These are phyloP conservation scores for Tephrocybe sp. DNA, from an alignment of 768 basidiomycete genomes.

Conservation along the genomic window DNA sequence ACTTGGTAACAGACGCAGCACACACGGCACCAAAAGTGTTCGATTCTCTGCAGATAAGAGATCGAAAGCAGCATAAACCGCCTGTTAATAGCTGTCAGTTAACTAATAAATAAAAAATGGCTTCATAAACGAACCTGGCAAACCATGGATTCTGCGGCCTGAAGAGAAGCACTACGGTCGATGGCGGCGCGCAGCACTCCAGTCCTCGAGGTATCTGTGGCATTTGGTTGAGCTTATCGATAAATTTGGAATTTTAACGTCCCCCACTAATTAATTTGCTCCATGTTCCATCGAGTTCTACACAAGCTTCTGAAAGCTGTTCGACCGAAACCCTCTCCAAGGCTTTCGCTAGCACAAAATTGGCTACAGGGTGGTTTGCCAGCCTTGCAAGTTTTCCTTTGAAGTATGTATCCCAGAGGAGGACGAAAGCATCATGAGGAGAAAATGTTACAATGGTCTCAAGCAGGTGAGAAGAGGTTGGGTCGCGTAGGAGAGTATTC, in stretches of 20 bases:
- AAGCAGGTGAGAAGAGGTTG: constrained; percentile 88
- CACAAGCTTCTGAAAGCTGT: constrained; percentile 54
- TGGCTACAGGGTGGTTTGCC: constrained; percentile 87
- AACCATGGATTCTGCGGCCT: constrained; percentile 46
- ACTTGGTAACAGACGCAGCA: constrained; percentile 53
- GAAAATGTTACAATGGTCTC: constrained; percentile 73
- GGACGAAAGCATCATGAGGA: constrained; percentile 58
- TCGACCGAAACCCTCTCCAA: constrained; percentile 58
- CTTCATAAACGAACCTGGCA: constrained; percentile 48
- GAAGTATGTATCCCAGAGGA: constrained; percentile 82
- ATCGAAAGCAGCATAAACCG: constrained; percentile 59
- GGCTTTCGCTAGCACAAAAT: constrained; percentile 88
- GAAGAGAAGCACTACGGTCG: constrained; percentile 59
- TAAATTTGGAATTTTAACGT: not conserved
- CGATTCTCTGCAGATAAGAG: constrained; percentile 49
- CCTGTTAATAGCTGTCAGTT: constrained; percentile 37
- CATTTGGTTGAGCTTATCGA: constrained; percentile 1
- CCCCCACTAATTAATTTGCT: constrained; percentile 70
- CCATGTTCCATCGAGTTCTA: constrained; percentile 62
- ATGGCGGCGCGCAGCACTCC: constrained; percentile 79
- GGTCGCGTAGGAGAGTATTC: constrained; percentile 78
- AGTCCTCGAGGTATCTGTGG: constrained; percentile 63
- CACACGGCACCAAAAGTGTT: constrained; percentile 62
- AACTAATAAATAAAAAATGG: not conserved
- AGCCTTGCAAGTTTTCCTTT: constrained; percentile 68